Conservation (phyloP, 352 stramenopile species). For the Pythium sukuiense region DNA sequence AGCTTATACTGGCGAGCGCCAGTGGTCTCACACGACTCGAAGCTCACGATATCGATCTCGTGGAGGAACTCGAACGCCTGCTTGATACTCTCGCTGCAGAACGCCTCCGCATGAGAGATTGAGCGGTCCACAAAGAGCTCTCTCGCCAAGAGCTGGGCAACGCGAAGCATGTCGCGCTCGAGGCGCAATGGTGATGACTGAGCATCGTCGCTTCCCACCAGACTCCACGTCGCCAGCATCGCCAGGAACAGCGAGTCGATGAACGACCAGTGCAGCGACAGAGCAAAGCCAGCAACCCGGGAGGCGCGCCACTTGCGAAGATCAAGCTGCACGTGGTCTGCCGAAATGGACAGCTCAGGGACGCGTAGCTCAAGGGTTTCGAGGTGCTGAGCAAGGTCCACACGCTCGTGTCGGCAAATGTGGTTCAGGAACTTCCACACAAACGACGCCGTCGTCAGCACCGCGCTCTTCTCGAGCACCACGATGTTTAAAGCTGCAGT, state of each 20-base stretch:
- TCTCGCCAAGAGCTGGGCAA: slow-evolving; percentile 56
- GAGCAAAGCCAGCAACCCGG: slow-evolving; percentile 54
- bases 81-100: slow-evolving; percentile 79
- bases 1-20: slow-evolving; percentile 32
- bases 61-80: slow-evolving; percentile 67
- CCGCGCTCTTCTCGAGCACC: slow-evolving; percentile 21
- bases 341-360: slow-evolving; percentile 10
- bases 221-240: slow-evolving; percentile 44
- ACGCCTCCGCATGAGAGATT: slow-evolving; percentile 58
- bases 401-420: slow-evolving; percentile 58
- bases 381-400: slow-evolving; percentile 46
- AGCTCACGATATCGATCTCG: slow-evolving; percentile 42
- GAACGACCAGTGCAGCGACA: slow-evolving; percentile 76
- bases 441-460: slow-evolving; percentile 45
- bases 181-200: neutral
- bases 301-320: slow-evolving; percentile 35
- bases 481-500: slow-evolving; percentile 19
- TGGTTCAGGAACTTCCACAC: slow-evolving; percentile 68
- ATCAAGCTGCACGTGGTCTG: slow-evolving; percentile 27
- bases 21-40: slow-evolving; percentile 29
- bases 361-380: slow-evolving; percentile 26
- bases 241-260: slow-evolving; percentile 75
- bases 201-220: slow-evolving; percentile 20
- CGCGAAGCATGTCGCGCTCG: slow-evolving; percentile 51
- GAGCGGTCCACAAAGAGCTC: slow-evolving; percentile 43